These are phyloP conservation scores for Phytophthora cactorum DNA, from an alignment of 352 stramenopile species.

Conservation along the genomic window DNA sequence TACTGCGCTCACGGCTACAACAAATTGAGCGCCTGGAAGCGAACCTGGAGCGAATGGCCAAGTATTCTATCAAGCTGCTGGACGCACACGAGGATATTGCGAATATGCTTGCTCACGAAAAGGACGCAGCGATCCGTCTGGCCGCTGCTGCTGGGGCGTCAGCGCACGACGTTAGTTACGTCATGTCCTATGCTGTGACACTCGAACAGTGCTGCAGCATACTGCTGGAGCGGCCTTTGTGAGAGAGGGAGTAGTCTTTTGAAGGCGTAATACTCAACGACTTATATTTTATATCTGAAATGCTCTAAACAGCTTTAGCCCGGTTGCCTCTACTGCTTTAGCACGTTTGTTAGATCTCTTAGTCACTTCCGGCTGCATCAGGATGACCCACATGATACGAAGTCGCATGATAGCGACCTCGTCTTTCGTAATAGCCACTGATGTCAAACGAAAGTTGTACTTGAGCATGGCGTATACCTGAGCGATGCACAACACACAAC, in stretches of 20 bases:
- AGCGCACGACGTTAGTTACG: constrained; percentile 5
- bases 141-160: not conserved
- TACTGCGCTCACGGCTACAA: constrained; percentile 1
- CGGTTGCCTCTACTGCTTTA: not conserved
- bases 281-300: not conserved
- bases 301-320: not conserved
- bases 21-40: constrained; percentile 1
- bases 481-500: constrained; percentile 8
- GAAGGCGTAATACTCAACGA: not conserved
- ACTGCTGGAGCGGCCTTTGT: not conserved
- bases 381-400: constrained; percentile 3
- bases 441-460: not conserved
- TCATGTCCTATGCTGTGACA: not conserved
- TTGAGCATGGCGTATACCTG: not conserved
- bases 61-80: constrained; percentile 4
- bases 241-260: not conserved
- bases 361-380: constrained; percentile 4
- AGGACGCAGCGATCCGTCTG: constrained; percentile 1
- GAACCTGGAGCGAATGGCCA: constrained; percentile 1
- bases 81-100: not conserved
- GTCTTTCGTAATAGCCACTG: not conserved
- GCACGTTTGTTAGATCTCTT: not conserved
- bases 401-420: constrained; percentile 7
- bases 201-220: constrained; percentile 12
- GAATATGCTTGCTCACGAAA: not conserved